A percentile compares a stretch with the other conserved stretches of the same genome.
These are phyloP conservation scores for Teunomyces panamensis DNA, from an alignment of 805 yeast genomes.

Conservation along the genomic window DNA sequence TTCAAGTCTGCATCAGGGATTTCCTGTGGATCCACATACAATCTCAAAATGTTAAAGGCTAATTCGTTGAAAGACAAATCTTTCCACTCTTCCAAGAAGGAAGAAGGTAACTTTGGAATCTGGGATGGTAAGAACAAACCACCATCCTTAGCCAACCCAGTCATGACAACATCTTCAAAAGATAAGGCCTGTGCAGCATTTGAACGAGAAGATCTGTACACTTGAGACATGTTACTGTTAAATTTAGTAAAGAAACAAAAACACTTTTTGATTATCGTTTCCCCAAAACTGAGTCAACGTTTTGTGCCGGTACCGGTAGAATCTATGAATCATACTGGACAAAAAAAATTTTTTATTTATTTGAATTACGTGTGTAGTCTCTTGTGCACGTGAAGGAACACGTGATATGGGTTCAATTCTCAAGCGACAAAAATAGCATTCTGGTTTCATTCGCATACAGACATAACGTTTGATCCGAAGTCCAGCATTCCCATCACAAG, in stretches of 20 bases:
- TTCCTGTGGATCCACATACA: constrained; percentile 71
- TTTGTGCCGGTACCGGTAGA: not conserved
- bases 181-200: constrained; percentile 48
- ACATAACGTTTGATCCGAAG: not conserved
- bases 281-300: not conserved
- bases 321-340: not conserved
- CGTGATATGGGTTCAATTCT: not conserved
- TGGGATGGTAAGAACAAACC: constrained; percentile 88
- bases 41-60: constrained; percentile 81
- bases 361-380: too few relatives aligned
- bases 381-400: not conserved
- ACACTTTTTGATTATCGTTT: not conserved
- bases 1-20: constrained; percentile 69
- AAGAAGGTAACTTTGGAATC: constrained; percentile 65
- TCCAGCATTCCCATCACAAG: not conserved
- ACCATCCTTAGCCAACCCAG: constrained; percentile 95
- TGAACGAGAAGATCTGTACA: constrained; percentile 81
- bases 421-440: not conserved
- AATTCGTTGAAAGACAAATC: constrained; percentile 76
- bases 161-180: constrained; percentile 79
- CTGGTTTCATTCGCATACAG: not conserved
- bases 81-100: constrained; percentile 65
- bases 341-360: not conserved
- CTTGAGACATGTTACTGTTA: constrained; percentile 40
- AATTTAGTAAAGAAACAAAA: not conserved